Evolutionary conservation across 441 rosid genomes (phyloP).

Genomic region (Daphne laureola): DNA sequence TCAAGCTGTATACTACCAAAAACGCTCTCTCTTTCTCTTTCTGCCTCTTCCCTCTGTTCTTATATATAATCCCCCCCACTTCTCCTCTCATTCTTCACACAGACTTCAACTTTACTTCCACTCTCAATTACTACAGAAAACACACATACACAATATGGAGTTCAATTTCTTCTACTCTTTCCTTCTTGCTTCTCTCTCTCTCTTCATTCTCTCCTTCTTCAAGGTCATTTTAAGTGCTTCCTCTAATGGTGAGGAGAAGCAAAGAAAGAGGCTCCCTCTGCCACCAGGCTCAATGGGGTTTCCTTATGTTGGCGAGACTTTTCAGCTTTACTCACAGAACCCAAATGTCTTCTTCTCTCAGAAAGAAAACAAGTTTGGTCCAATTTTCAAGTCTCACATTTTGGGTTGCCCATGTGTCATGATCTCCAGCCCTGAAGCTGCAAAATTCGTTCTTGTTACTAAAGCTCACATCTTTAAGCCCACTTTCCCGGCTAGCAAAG

Average conservation of each 20-base stretch:
- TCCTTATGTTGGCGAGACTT: constrained; percentile 92
- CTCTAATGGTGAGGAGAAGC: too few relatives aligned
- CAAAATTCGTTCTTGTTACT: constrained; percentile 75
- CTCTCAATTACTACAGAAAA: neutral
- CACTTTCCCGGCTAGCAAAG: constrained; percentile 92
- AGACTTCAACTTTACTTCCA: constrained; percentile 1
- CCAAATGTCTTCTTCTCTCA: constrained; percentile 89
- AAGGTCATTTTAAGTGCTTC: too few relatives aligned
- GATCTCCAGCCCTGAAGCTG: constrained; percentile 93
- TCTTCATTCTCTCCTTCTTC: too few relatives aligned
- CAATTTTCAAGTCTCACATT: constrained; percentile 86
- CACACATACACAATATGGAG: constrained; percentile 27
- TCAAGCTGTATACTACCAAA: constrained; percentile 34
- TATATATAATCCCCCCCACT: constrained; percentile 24
- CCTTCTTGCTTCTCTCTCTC: constrained; percentile 12
- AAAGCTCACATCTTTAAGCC: constrained; percentile 87
- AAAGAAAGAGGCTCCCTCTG: constrained; percentile 37
- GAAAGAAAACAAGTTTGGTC: constrained; percentile 64
- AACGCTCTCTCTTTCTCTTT: constrained; percentile 1
- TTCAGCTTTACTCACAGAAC: constrained; percentile 90
- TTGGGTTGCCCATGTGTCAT: constrained; percentile 93
- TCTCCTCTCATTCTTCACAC: constrained; percentile 15
- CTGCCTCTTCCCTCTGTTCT: neutral
- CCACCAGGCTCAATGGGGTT: constrained; percentile 94
- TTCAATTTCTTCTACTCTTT: constrained; percentile 20